Base-by-base conservation (phyloP, 257 asterid genomes). In the Leonotis leonurus region DNA sequence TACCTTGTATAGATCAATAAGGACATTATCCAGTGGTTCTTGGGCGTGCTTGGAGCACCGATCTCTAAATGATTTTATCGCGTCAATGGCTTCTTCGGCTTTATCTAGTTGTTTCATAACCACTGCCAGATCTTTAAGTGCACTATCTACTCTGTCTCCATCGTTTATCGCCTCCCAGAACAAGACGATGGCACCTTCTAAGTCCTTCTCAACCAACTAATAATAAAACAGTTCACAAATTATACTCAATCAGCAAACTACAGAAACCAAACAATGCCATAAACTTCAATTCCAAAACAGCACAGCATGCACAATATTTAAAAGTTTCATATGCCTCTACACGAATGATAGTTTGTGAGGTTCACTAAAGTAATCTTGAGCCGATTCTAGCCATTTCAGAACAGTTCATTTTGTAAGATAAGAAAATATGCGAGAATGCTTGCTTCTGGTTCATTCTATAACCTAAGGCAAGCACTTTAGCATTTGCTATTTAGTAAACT, bases 51-150 rank as follows among this genome's bases (percentile, higher is more conserved):
- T 82, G 40, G 97, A 82, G 80, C 97, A 90, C 8, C 76, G 77
- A 25, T 78, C 80, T 59, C 97, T 70, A 49, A 83, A 90, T 0
- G 94, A 80, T 56, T 76, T 83, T 9, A 90, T 77, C 26, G 95
- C 97, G 68, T 85, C 97, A n/a, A 90, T 87, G 25, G 97, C 97
- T 67, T 90, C 89, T 72, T 85, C 96, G 21, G 89, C 62, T 50
- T 95, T 72, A 59, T 85, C 86, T 56, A 70, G 89, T 52, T 90
- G 97, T 70, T 87, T 90, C 97, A 90, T 81, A 30, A 90, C 96
- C 53, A 90, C 90, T 32, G 85, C 97, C 97, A 90, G 81, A 74
- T 90, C 97, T 75, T 90, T 90, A 32, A 90, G 88, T 0, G 97
- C 97, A 61, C 97, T 90, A 30, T 87, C 95, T 4, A 87, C 96